A percentile compares a stretch with the other conserved stretches of the same genome.
Evolutionary conservation across 2,329 filamentous ascomycete species (phyloP).

Genomic region (Amesomyces nigricolor): DNA sequence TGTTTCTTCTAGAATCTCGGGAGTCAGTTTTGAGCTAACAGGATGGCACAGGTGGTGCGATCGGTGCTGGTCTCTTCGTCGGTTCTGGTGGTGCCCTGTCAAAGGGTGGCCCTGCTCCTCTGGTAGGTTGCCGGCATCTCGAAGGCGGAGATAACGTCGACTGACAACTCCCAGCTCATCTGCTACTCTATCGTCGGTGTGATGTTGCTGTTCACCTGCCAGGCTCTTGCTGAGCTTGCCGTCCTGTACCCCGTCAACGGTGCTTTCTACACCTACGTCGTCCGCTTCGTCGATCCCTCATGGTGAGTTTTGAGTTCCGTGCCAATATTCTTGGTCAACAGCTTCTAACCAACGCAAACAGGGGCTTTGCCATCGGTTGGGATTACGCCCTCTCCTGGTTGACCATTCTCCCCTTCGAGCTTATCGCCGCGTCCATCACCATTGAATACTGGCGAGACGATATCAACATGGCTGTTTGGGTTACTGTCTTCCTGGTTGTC

Average conservation of each 20-base stretch:
- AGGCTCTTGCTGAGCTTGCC: constrained; percentile 55
- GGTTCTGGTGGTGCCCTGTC: constrained; percentile 56
- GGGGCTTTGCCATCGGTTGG: constrained; percentile 50
- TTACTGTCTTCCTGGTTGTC: constrained; percentile 49
- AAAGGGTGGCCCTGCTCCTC: constrained; percentile 52
- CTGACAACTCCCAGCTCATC: constrained; percentile 32
- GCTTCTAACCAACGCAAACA: constrained; percentile 10
- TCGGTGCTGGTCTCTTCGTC: constrained; percentile 61
- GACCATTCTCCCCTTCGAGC: constrained; percentile 48
- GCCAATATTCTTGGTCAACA: no score
- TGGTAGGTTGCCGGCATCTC: constrained; percentile 20
- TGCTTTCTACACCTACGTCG: constrained; percentile 57
- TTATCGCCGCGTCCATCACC: constrained; percentile 49
- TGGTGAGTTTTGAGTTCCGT: constrained; percentile 33
- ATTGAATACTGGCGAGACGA: constrained; percentile 49
- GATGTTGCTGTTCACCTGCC: constrained; percentile 54
- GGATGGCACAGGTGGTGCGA: constrained; percentile 35
- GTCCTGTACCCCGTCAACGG: constrained; percentile 57
- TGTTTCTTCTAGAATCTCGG: constrained; percentile 8
- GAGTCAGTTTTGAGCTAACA: background rate
- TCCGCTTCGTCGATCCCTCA: constrained; percentile 56
- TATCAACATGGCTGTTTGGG: constrained; percentile 50
- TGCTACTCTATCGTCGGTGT: constrained; percentile 51
- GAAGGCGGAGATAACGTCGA: background rate
- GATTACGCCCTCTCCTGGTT: constrained; percentile 47